Percentiles rank a stretch among this genome's conserved stretches.
These are phyloP conservation scores for Schizophyllum commune DNA, from an alignment of 1,284 basidiomycete genomes.

Conservation along the genomic window DNA sequence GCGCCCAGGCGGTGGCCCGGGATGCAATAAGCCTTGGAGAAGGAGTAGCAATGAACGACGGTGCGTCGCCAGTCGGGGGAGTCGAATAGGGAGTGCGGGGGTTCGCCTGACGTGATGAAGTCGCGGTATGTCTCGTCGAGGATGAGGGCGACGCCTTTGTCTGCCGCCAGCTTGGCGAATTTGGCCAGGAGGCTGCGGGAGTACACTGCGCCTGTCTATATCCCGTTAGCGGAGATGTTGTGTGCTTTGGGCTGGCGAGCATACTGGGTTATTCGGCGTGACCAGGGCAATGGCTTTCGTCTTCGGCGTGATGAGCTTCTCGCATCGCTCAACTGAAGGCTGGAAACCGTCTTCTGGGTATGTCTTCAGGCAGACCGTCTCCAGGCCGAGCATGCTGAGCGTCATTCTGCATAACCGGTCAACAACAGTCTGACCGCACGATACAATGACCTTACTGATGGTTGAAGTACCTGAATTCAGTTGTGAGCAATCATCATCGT, in stretches of 20 bases:
- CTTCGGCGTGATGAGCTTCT: constrained; percentile 42
- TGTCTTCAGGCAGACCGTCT: constrained; percentile 55
- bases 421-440: background rate
- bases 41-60: constrained; percentile 72
- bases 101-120: constrained; percentile 48
- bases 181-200: constrained; percentile 48
- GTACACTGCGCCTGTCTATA: constrained; percentile 75
- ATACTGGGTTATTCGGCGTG: constrained; percentile 67
- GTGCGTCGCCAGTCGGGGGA: constrained; percentile 46
- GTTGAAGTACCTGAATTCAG: constrained; percentile 60
- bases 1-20: constrained; percentile 82
- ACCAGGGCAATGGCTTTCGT: constrained; percentile 72
- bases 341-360: constrained; percentile 48
- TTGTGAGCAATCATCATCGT: background rate
- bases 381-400: constrained; percentile 59
- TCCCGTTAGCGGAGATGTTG: background rate
- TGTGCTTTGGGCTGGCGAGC: no score
- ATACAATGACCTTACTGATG: constrained; percentile 40
- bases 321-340: constrained; percentile 46
- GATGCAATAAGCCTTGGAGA: constrained; percentile 78
- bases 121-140: constrained; percentile 90
- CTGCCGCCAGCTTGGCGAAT: constrained; percentile 57
- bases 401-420: constrained; percentile 49
- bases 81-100: constrained; percentile 51
- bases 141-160: constrained; percentile 62